A percentile compares a stretch with the other conserved stretches of the same genome.
These are phyloP conservation scores for Avena atlantica DNA, from an alignment of 176 grass and related monocot species.

Conservation along the genomic window DNA sequence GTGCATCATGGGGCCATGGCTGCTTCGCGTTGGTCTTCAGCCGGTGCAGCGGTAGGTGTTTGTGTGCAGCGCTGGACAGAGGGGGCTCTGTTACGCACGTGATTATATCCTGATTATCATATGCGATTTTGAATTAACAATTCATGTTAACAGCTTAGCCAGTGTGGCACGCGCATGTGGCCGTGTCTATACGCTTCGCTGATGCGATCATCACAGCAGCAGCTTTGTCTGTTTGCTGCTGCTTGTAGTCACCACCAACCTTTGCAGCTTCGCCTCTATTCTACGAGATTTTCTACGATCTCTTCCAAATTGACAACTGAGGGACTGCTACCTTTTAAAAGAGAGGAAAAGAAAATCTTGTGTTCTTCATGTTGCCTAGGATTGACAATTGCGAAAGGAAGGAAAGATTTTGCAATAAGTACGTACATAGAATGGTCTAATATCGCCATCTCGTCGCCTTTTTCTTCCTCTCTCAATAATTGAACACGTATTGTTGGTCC, in stretches of 20 bases:
- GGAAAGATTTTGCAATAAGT: not conserved
- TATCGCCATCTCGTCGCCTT: conserved; percentile 25
- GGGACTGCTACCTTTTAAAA: not conserved
- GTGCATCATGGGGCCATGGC: not conserved
- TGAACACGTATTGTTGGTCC: conserved; percentile 46
- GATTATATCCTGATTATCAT: conserved; percentile 26
- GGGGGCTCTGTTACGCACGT: not conserved
- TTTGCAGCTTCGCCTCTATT: conserved; percentile 25
- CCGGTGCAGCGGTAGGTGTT: not conserved
- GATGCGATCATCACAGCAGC: conserved; percentile 30
- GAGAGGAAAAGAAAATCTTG: not conserved
- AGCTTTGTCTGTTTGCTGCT: conserved; percentile 32
- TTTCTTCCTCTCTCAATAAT: conserved; percentile 41
- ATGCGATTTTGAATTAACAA: conserved; percentile 15
- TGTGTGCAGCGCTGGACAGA: not conserved
- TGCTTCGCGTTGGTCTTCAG: conserved; percentile 7
- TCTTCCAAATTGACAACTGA: conserved; percentile 42
- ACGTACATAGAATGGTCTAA: not conserved
- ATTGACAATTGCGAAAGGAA: conserved; percentile 17
- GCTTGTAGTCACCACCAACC: conserved; percentile 28
- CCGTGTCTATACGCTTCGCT: conserved; percentile 6
- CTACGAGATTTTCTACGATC: conserved; percentile 5
- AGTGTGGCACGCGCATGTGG: not conserved
- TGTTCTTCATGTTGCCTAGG: not conserved
- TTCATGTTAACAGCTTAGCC: conserved; percentile 16